A percentile compares a stretch with the other conserved stretches of the same genome.
Evolutionary conservation across 2,329 filamentous ascomycete species (phyloP).

Genomic region (Ophiocordyceps sinensis): DNA sequence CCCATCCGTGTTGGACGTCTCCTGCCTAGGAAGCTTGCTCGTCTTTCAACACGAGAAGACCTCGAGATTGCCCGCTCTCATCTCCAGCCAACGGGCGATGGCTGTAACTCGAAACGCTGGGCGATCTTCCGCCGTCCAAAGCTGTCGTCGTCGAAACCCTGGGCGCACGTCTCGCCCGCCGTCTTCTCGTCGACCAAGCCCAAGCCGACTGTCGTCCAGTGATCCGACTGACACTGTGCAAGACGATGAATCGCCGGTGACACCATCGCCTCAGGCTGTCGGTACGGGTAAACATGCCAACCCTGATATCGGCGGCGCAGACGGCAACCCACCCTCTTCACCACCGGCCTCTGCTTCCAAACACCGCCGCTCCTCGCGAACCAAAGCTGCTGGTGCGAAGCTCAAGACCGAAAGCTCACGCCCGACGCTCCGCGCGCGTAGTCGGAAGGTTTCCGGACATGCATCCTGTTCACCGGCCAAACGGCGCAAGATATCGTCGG

Average conservation of each 20-base stretch:
- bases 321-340: background rate
- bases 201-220: constrained; percentile 2
- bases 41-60: too few species aligned
- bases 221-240: constrained; percentile 1
- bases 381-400: background rate
- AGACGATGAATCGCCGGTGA: background rate
- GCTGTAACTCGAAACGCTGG: constrained; percentile 13
- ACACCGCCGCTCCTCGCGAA: background rate
- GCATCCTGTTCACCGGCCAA: constrained; percentile 4
- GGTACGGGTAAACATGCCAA: background rate
- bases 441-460: constrained; percentile 8
- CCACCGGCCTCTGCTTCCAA: background rate
- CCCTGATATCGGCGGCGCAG: background rate
- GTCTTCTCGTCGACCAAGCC: constrained; percentile 1
- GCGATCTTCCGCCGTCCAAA: constrained; percentile 3
- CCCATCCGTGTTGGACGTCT: too few species aligned
- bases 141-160: constrained; percentile 9
- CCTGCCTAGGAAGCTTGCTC: too few species aligned
- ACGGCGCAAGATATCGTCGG: constrained; percentile 2
- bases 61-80: background rate
- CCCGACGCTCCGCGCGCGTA: background rate
- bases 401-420: background rate
- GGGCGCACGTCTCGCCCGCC: background rate
- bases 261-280: background rate
- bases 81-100: constrained; percentile 7